phyloP scores from a whole-genome alignment of 2,329 filamentous ascomycete species.

The Clarireedia homoeocarpa region DNA sequence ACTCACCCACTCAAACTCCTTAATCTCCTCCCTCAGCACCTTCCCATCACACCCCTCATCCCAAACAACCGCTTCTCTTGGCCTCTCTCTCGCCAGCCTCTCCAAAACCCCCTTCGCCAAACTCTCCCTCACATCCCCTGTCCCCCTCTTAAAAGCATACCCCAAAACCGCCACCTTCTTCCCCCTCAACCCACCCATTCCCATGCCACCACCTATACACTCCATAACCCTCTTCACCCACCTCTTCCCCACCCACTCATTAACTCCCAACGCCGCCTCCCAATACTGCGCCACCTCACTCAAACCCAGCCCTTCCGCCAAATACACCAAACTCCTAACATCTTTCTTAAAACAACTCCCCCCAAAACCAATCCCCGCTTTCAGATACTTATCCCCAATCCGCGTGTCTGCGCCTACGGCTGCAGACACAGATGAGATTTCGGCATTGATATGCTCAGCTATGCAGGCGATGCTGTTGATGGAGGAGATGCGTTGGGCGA shows the following conservation, averaged over 20 bases:
- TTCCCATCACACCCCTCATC: slow-evolving; percentile 46
- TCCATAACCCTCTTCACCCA: slow-evolving; percentile 60
- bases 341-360: slow-evolving; percentile 81
- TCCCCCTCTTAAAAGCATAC: slow-evolving; percentile 76
- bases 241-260: slow-evolving; percentile 64
- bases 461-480: slow-evolving; percentile 78
- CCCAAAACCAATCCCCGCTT: slow-evolving; percentile 70
- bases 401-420: slow-evolving; percentile 62
- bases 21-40: slow-evolving; percentile 35
- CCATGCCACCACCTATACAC: slow-evolving; percentile 54
- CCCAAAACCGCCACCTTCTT: slow-evolving; percentile 70
- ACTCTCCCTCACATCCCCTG: slow-evolving; percentile 67
- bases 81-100: slow-evolving; percentile 38
- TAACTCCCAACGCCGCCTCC: slow-evolving; percentile 66
- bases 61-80: slow-evolving; percentile 57
- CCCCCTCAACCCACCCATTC: slow-evolving; percentile 37
- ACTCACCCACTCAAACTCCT: slow-evolving; percentile 30
- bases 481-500: slow-evolving; percentile 72
- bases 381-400: slow-evolving; percentile 66
- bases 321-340: slow-evolving; percentile 63
- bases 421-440: slow-evolving; percentile 63
- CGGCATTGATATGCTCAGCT: slow-evolving; percentile 67
- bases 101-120: slow-evolving; percentile 53
- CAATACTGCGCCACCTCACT: slow-evolving; percentile 70
- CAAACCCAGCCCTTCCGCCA: slow-evolving; percentile 62